A percentile compares a stretch with the other conserved stretches of the same genome.
Evolutionary conservation across 129 eudicot genomes (phyloP).

Genomic region (Helianthus tuberosus): DNA sequence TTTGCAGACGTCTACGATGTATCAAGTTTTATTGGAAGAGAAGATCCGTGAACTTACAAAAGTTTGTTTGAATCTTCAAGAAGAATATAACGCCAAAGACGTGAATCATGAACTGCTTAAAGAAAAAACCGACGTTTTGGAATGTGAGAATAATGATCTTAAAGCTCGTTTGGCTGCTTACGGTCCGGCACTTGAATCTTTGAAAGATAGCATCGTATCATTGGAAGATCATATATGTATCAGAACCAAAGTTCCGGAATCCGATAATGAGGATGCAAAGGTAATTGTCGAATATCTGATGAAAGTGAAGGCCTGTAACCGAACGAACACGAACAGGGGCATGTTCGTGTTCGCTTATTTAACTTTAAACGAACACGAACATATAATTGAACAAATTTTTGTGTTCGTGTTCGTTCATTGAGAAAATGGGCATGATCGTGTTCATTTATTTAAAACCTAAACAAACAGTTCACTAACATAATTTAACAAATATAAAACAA

Average conservation of each 20-base stretch:
- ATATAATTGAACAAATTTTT: too few relatives aligned
- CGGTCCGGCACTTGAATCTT: slow-evolving; percentile 53
- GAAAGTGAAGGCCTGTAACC: not conserved
- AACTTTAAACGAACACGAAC: too few relatives aligned
- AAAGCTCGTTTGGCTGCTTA: slow-evolving; percentile 58
- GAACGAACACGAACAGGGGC: too few relatives aligned
- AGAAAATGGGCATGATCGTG: too few relatives aligned
- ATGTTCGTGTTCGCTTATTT: too few relatives aligned
- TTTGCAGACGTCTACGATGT: slow-evolving; percentile 50
- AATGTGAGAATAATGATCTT: slow-evolving; percentile 61
- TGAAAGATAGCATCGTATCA: slow-evolving; percentile 63
- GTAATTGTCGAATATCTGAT: slow-evolving; percentile 36
- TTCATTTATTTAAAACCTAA: too few relatives aligned
- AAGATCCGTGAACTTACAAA: slow-evolving; percentile 69
- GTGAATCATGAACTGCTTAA: slow-evolving; percentile 38
- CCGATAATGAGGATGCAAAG: slow-evolving; percentile 44
- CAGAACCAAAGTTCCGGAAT: slow-evolving; percentile 42
- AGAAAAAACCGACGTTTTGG: slow-evolving; percentile 45
- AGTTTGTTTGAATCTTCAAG: slow-evolving; percentile 48
- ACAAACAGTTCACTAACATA: too few relatives aligned
- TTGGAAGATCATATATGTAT: slow-evolving; percentile 51
- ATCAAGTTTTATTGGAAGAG: slow-evolving; percentile 59
- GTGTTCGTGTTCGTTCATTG: too few relatives aligned
- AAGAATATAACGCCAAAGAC: slow-evolving; percentile 38
- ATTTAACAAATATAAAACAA: too few relatives aligned